Percentiles rank a stretch among this genome's conserved stretches.
Conservation (phyloP, 768 basidiomycete genomes). For the Leccinum ochraceum region DNA sequence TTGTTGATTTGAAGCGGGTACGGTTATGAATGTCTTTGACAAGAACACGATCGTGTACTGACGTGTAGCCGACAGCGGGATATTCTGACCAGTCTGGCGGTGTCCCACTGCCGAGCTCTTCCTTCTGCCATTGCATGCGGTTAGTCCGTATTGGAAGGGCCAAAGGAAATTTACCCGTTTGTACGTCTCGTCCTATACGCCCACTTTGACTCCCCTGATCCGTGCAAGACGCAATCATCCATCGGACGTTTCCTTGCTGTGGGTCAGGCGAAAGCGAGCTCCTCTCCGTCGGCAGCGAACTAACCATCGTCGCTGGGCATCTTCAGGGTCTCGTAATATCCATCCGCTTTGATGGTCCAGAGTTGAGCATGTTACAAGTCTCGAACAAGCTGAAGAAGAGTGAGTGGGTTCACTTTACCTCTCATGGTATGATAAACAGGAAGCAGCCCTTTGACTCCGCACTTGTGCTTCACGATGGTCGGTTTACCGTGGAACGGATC, state of each 20-base stretch:
- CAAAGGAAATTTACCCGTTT: background rate
- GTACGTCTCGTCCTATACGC: background rate
- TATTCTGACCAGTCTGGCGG: too few species aligned
- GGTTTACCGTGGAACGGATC: background rate
- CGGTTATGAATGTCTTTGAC: too few species aligned
- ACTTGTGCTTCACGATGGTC: background rate
- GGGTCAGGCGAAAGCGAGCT: background rate
- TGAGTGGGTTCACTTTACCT: background rate
- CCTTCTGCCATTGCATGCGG: background rate
- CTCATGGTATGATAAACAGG: background rate
- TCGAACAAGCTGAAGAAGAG: background rate
- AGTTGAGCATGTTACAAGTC: background rate
- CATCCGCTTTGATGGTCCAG: background rate
- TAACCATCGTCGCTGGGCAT: background rate
- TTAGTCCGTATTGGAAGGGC: background rate
- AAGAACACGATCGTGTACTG: too few species aligned
- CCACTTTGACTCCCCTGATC: background rate
- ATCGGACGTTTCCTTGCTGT: background rate
- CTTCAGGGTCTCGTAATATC: background rate
- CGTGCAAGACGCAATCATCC: background rate
- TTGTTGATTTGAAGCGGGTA: too few species aligned
- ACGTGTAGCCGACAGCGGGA: too few species aligned
- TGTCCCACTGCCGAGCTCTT: too few species aligned
- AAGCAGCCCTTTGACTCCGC: background rate
- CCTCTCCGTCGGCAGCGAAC: background rate